phyloP scores from a whole-genome alignment of 192 early-diverging fungal species.

The Mortierella claussenii region DNA sequence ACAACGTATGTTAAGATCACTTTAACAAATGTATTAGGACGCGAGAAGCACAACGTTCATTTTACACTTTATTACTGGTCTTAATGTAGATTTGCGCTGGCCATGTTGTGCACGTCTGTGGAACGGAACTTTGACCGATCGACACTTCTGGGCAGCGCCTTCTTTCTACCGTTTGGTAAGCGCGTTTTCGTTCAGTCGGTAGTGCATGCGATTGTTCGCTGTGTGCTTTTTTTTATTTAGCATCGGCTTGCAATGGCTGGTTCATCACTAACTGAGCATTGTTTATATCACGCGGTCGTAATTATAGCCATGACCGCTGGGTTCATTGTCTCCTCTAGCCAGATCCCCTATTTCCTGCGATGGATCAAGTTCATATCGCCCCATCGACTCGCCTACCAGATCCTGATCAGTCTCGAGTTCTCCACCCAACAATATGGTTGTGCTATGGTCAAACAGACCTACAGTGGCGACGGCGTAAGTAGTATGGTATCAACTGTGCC shows the following conservation, averaged over 20 bases:
- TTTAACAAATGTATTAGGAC: too few relatives aligned
- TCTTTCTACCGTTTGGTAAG: conserved; percentile 49
- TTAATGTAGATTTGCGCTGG: conserved; percentile 39
- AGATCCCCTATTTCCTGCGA: conserved; percentile 36
- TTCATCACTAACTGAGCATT: too few relatives aligned
- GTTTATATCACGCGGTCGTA: too few relatives aligned
- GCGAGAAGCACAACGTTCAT: too few relatives aligned
- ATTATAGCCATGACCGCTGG: conserved; percentile 41
- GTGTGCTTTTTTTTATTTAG: too few relatives aligned
- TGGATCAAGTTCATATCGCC: conserved; percentile 47
- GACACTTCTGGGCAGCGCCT: conserved; percentile 36
- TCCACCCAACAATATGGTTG: conserved; percentile 22
- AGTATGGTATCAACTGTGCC: conserved; percentile 25
- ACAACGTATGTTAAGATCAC: too few relatives aligned
- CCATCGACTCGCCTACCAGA: conserved; percentile 17
- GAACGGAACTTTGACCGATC: conserved; percentile 36
- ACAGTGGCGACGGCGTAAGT: too few relatives aligned
- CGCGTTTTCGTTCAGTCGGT: too few relatives aligned
- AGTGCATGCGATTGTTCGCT: too few relatives aligned
- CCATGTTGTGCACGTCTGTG: conserved; percentile 25
- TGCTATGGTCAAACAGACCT: too few relatives aligned
- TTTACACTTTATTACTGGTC: too few relatives aligned
- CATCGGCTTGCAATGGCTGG: too few relatives aligned
- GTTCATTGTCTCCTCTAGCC: conserved; percentile 36
- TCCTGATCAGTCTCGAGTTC: conserved; percentile 42